A percentile compares a stretch with the other conserved stretches of the same genome.
phyloP scores from a whole-genome alignment of 148 eudicot genomes.

The Camellia lanceoleosa region DNA sequence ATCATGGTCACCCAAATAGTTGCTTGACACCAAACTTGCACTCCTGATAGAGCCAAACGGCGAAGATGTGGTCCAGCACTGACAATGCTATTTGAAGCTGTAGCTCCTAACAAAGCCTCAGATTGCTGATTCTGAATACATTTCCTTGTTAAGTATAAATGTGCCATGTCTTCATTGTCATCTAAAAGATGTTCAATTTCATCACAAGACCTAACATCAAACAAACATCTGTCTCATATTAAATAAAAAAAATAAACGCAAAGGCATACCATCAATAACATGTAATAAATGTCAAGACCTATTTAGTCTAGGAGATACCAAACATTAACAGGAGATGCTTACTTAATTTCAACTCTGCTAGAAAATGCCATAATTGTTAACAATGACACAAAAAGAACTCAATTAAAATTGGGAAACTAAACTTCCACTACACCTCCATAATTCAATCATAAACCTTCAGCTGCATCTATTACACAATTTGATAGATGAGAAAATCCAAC shows the following conservation, averaged over 20 bases:
- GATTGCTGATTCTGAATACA: slow-evolving; percentile 76
- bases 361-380: not conserved
- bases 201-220: slow-evolving; percentile 78
- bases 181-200: slow-evolving; percentile 98
- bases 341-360: not conserved
- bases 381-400: not conserved
- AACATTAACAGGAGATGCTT: not conserved
- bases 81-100: slow-evolving; percentile 49
- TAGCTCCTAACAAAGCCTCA: slow-evolving; percentile 50
- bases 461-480: no score
- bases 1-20: slow-evolving; percentile 52
- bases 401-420: slow-evolving; percentile 2
- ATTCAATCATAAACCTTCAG: not conserved
- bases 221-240: not conserved
- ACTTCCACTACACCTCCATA: not conserved
- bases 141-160: slow-evolving; percentile 85
- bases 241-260: not conserved
- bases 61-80: slow-evolving; percentile 48
- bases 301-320: slow-evolving; percentile 1
- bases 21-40: slow-evolving; percentile 70
- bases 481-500: no score
- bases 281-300: not conserved
- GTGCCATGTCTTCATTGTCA: slow-evolving; percentile 96
- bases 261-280: not conserved
- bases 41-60: slow-evolving; percentile 67